Base-by-base conservation (phyloP, 2,329 filamentous ascomycete genomes). In the Pseudodiploospora longispora region DNA sequence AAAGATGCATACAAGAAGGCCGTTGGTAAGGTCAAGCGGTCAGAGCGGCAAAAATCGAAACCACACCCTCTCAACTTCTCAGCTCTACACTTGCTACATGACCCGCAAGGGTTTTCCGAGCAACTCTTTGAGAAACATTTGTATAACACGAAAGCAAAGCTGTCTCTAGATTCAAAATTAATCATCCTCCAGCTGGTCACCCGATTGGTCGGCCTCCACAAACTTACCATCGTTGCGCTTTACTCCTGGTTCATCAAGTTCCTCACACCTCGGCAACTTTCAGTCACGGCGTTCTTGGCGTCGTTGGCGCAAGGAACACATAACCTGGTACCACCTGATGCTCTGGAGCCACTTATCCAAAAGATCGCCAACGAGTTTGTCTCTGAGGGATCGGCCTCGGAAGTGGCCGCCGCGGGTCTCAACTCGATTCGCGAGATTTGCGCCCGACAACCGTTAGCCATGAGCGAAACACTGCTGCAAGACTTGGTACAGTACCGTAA, bases 341-440 rank as follows among this genome's bases (percentile, higher is more conserved):
- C 83, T 0, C 72, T 98, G 8, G 90, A 97, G 62, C 91, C 93
- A 1, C 69, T 97, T 4, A 73, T 98, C 2, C 83, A 88, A 62
- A 97, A 96, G 69, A 97, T 98, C 56, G 91, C 93, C 30, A 96
- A 97, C 59, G 93, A 98, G 62, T 98, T 98, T 59, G 91, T 98
- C 2, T 95, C 89, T 0, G 93, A 98, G 67, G 93, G 88, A 1
- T 82, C 90, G 0, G 90, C 93, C 1, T 78, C 86, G 4, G 90
- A 97, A 64, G 91, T 98, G 30, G 87, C 87, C 1, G 83, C 90
- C 4, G 91, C 93, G 4, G 93, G 91, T 58, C 74, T 98, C 43
- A 96, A 97, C 62, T 85, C 89, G 10, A 97, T 98, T 52, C 82
- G 93, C 41, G 93, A 98, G 59, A 87, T 98, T 28, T 96, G 91